Base-by-base conservation (phyloP, 1,284 basidiomycete genomes). In the Ceratobasidium sp. region DNA sequence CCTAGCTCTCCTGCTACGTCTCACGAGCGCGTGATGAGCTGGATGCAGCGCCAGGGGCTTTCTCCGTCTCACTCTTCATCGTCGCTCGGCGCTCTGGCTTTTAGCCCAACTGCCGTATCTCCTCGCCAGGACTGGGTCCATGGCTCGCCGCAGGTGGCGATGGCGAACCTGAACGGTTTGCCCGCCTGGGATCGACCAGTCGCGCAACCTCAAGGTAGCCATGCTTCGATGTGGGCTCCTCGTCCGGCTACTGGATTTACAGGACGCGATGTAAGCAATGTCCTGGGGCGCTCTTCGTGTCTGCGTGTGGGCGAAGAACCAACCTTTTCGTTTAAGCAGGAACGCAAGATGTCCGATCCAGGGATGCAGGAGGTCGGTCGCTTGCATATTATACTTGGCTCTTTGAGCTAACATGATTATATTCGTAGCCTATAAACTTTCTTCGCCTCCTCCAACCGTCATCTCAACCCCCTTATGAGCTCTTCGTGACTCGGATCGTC, bases 401-500 rank as follows among this genome's bases (percentile, higher is more conserved):
- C 41, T 14, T 45, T 56, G 24, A 71, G 9, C 29, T 53, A 7
- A 19, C n/a, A 5, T 48, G 3, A 24, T 31, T 19, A 31, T 22
- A 45, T 45, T 19, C 53, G 22, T 69, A 94, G 92, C 92, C 93
- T 5, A 93, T 94, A 84, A 94, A 94, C 82, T 94, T 94, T 80
- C 85, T 94, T 63, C 92, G 91, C 15, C 85, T 94, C 59, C 86
- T 94, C 74, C 92, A 94, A 79, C 93, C 93, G 0, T 92, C 92
- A 0, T 92, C 93, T 0, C 89, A 91, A 27, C 93, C 93, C 14
- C 92, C 92, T 0, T 94, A 94, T 79, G 87, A 88, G 75, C 84
- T 92, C 69, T 93, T 94, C 78, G 93, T 94, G 17, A 85, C 88
- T 19, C 90, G 93, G 31, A 94, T 94, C 79, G 92, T 94, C 85